phyloP scores from a whole-genome alignment of 495 filamentous ascomycete genomes.

The Aspergillus cavernicola region DNA sequence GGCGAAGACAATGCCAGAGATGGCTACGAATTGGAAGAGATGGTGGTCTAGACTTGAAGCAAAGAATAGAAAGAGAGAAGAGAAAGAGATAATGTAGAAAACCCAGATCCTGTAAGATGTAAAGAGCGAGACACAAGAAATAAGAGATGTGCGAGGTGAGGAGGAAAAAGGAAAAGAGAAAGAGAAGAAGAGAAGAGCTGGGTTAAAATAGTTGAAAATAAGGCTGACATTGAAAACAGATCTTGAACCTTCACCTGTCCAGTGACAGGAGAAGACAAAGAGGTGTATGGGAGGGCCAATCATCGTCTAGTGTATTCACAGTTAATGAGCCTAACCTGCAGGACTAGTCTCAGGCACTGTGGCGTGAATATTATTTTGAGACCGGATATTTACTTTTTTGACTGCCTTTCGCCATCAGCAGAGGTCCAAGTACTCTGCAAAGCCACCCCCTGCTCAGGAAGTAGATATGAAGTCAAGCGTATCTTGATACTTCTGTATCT shows the following conservation, averaged over 20 bases:
- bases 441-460: too few relatives aligned
- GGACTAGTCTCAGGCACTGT: too few relatives aligned
- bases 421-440: too few relatives aligned
- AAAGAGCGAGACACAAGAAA: neutral
- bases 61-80: neutral
- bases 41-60: neutral
- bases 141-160: neutral
- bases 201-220: neutral
- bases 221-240: too few relatives aligned
- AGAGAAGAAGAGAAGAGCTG: neutral
- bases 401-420: too few relatives aligned
- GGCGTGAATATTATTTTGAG: slow-evolving; percentile 1
- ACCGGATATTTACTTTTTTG: slow-evolving; percentile 3
- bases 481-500: too few relatives aligned
- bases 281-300: neutral
- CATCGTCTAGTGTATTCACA: slow-evolving; percentile 3
- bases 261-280: slow-evolving; percentile 4
- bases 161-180: neutral
- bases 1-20: neutral
- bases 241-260: too few relatives aligned
- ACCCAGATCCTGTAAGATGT: neutral
- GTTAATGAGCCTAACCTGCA: neutral
- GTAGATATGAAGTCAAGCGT: too few relatives aligned
- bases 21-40: neutral
- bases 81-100: slow-evolving; percentile 1